A percentile compares a stretch with the other conserved stretches of the same genome.
Conservation (phyloP, 176 grass and related monocot genomes). For the Musa schizocarpa region DNA sequence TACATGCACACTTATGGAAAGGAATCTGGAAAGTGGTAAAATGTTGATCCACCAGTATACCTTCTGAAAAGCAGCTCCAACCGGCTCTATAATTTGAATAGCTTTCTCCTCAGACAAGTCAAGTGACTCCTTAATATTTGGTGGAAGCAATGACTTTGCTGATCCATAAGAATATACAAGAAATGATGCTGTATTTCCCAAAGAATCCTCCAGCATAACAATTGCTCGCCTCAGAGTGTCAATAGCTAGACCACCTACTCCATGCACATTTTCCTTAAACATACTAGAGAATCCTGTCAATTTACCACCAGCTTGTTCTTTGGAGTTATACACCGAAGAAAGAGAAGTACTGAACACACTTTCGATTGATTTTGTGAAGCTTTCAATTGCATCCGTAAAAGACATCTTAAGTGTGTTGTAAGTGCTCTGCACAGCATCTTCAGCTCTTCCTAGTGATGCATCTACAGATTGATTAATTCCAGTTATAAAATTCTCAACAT, state of each 20-base stretch:
- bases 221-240: constrained; percentile 57
- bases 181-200: constrained; percentile 46
- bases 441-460: constrained; percentile 52
- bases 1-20: background rate
- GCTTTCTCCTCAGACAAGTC: constrained; percentile 79
- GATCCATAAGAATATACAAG: constrained; percentile 66
- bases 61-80: constrained; percentile 73
- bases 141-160: constrained; percentile 59
- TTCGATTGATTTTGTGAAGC: constrained; percentile 48
- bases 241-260: constrained; percentile 35
- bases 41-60: constrained; percentile 22
- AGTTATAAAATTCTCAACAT: constrained; percentile 23
- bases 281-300: constrained; percentile 29
- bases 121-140: constrained; percentile 55
- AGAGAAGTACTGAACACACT: constrained; percentile 32
- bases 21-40: background rate
- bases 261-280: constrained; percentile 48
- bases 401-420: constrained; percentile 55
- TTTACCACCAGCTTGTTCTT: constrained; percentile 40
- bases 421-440: constrained; percentile 61
- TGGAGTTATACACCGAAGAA: constrained; percentile 44
- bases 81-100: constrained; percentile 38
- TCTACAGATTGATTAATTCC: constrained; percentile 46
- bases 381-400: constrained; percentile 45
- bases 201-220: constrained; percentile 47